phyloP scores from a whole-genome alignment of 495 filamentous ascomycete genomes.

The Aspergillus campestris region DNA sequence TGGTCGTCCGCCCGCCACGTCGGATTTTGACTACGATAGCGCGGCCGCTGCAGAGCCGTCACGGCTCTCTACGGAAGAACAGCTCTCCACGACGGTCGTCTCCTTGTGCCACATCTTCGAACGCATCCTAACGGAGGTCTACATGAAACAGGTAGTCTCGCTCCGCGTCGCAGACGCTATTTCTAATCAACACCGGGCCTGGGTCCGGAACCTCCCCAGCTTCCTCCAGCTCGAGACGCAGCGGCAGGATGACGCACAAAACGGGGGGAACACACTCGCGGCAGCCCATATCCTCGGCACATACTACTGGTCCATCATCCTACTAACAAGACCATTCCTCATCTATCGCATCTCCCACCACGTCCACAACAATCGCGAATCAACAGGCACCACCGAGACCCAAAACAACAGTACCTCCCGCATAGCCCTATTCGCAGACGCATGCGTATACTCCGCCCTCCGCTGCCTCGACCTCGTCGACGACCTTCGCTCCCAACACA shows the following conservation, averaged over 20 bases:
- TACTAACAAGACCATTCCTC: conserved; percentile 63
- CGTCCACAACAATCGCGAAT: conserved; percentile 29
- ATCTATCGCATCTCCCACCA: conserved; percentile 44
- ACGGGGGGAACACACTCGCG: conserved; percentile 49
- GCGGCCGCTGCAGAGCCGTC: conserved; percentile 13
- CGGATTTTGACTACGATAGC: conserved; percentile 46
- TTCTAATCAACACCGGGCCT: conserved; percentile 45
- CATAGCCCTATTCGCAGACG: conserved; percentile 59
- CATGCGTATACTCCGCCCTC: conserved; percentile 62
- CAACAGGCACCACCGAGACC: conserved; percentile 12
- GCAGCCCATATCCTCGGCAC: conserved; percentile 60
- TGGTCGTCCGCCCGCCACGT: conserved; percentile 51
- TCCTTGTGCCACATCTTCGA: conserved; percentile 56
- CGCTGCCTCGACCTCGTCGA: conserved; percentile 56
- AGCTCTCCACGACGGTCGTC: conserved; percentile 28
- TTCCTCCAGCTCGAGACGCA: conserved; percentile 31
- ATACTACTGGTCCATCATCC: conserved; percentile 65
- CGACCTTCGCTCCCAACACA: conserved; percentile 41
- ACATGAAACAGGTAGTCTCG: conserved; percentile 61
- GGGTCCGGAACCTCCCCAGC: conserved; percentile 29
- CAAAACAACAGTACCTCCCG: conserved; percentile 27
- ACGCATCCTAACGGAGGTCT: conserved; percentile 56
- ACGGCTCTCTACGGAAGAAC: conserved; percentile 19
- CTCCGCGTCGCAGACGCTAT: conserved; percentile 58
- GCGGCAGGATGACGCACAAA: conserved; percentile 22